Base-by-base conservation (phyloP, 345 rosid species). In the Euphorbia tirucalli region DNA sequence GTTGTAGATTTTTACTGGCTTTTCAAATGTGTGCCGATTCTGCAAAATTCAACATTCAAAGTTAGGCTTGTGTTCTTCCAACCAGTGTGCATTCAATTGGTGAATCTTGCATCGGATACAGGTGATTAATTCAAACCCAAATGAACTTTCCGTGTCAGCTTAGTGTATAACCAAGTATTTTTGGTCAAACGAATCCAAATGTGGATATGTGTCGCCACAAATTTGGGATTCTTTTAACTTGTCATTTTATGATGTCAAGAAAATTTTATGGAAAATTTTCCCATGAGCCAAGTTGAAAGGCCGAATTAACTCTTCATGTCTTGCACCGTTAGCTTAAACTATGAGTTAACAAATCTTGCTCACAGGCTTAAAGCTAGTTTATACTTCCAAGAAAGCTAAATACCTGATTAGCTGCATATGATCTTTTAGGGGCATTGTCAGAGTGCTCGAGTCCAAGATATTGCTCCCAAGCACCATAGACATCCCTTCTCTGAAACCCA, bases 381-480 rank as follows among this genome's bases (percentile, higher is more conserved):
- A 49, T n/a, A 65, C 11, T 28, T 27, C 24, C 50, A 25, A 39
- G 56, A 50, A 13, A 71, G 27, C 15, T 11, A 30, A 31, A 11
- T 75, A 90, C 99, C 95, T 93, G 98, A 82, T 86, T 89, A 72
- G 93, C 86, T 1, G 90, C 72, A 81, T 89, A 81, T 67, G 96
- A 83, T 71, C 95, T 89, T 81, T 88, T 91, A 41, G 97, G 98
- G 68, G 84, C 71, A 71, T 82, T 96, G 86, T 91, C 98, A 59
- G 92, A 59, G 68, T 96, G 99, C 83, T 96, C 99, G 82, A 96
- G 78, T 43, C 99, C 98, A 7, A 96, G 98, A 72, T 96, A 93
- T 74, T 93, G 96, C 89, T 93, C 97, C 95, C 93, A 93, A 61
- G 96, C 94, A 75, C 99, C 96, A 69, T 96, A 88, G 11, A 93